Conservation (phyloP, 2,329 filamentous ascomycete genomes). For the Hypoxylon sp. region DNA sequence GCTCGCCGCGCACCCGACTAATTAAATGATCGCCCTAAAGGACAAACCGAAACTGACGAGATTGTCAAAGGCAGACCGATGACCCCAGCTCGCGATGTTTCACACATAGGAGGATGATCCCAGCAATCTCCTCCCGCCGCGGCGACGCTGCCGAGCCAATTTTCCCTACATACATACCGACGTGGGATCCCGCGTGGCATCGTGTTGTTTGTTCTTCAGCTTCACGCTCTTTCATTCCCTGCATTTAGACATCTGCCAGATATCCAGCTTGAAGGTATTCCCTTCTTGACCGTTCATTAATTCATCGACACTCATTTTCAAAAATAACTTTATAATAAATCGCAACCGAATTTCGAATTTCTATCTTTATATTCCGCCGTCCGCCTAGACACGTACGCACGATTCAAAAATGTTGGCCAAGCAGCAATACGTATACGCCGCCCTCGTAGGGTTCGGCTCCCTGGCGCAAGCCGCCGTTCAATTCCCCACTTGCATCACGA, state of each 20-base stretch:
- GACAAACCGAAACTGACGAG: conserved; percentile 43
- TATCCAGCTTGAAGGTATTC: conserved; percentile 30
- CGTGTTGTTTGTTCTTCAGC: conserved; percentile 32
- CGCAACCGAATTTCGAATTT: conserved; percentile 1
- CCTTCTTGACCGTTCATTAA: conserved; percentile 31
- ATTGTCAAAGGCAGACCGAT: conserved; percentile 43
- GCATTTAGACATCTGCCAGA: conserved; percentile 20
- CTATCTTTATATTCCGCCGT: background rate
- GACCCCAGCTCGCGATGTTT: conserved; percentile 47
- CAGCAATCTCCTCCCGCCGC: conserved; percentile 30
- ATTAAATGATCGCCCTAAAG: conserved; percentile 41
- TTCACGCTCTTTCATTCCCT: conserved; percentile 30
- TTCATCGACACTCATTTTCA: conserved; percentile 38
- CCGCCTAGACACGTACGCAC: background rate
- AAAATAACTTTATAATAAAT: conserved; percentile 12
- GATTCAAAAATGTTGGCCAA: conserved; percentile 47
- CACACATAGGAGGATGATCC: conserved; percentile 45
- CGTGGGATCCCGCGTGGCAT: conserved; percentile 28
- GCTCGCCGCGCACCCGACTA: conserved; percentile 30
- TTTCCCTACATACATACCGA: conserved; percentile 23
- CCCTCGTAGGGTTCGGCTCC: conserved; percentile 45
- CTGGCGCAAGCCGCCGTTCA: conserved; percentile 46
- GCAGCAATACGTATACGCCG: conserved; percentile 46
- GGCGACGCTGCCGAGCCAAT: conserved; percentile 24
- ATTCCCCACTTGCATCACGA: conserved; percentile 55